Conservation (phyloP, 208 protist genomes). For the Naegleria fowleri region DNA sequence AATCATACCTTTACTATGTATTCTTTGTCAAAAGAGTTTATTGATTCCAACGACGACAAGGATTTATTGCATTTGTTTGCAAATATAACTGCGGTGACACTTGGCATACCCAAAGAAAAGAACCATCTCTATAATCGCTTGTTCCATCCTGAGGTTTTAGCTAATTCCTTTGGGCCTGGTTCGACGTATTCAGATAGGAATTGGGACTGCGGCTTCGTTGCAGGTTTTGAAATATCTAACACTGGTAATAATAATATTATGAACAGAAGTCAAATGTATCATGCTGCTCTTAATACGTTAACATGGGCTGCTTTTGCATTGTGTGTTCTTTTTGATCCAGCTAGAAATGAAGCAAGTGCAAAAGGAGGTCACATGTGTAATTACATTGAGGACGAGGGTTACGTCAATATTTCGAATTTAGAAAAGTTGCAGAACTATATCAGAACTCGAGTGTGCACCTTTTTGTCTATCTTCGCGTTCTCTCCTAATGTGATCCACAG, state of each 20-base stretch:
- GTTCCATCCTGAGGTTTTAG: background rate
- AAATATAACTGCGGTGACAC: background rate
- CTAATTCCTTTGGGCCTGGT: background rate
- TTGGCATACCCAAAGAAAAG: background rate
- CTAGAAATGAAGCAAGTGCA: background rate
- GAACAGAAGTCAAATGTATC: background rate
- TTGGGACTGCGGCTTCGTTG: constrained; percentile 17
- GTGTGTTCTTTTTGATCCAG: background rate
- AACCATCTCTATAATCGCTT: constrained; percentile 1
- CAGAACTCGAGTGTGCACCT: background rate
- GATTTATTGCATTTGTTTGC: background rate
- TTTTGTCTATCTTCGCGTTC: background rate
- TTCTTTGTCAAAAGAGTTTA: background rate
- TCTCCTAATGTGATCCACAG: background rate
- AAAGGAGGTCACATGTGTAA: background rate
- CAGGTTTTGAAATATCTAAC: background rate
- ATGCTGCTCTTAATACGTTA: background rate
- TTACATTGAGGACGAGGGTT: background rate
- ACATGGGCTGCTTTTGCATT: background rate
- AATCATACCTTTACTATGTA: background rate
- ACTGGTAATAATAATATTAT: background rate
- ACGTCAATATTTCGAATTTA: background rate
- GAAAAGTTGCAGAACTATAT: background rate
- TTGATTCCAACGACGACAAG: background rate
- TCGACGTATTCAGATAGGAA: background rate